Evolutionary conservation across 2,329 filamentous ascomycete genomes (phyloP).

Genomic region (Harringtonia aguacate): DNA sequence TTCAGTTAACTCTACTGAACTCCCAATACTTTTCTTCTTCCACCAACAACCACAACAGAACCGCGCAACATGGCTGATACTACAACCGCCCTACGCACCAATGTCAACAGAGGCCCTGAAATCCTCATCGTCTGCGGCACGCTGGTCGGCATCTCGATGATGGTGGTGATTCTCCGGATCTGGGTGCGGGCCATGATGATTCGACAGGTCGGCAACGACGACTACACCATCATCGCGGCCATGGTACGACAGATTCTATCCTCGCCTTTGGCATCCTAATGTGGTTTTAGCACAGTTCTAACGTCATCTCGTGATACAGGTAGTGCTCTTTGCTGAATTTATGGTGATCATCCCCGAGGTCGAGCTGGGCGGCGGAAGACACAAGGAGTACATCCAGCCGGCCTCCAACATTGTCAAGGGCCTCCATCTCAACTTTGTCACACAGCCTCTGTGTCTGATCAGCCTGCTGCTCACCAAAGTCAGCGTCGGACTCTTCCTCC

Average conservation of each 20-base stretch:
- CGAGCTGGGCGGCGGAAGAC: slow-evolving; percentile 15
- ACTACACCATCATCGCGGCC: slow-evolving; percentile 17
- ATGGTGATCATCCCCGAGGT: slow-evolving; percentile 19
- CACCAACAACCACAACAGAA: background rate
- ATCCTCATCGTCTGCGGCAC: slow-evolving; percentile 19
- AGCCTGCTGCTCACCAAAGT: slow-evolving; percentile 17
- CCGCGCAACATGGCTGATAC: background rate
- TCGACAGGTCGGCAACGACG: slow-evolving; percentile 15
- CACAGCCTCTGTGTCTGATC: slow-evolving; percentile 19
- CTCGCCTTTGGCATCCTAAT: background rate
- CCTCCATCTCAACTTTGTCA: slow-evolving; percentile 20
- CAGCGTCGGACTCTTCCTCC: slow-evolving; percentile 19
- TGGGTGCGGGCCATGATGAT: slow-evolving; percentile 18
- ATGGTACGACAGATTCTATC: slow-evolving; percentile 13
- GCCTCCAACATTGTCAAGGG: slow-evolving; percentile 13
- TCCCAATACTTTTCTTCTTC: no score
- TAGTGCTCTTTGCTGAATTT: slow-evolving; percentile 16
- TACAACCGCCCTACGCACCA: background rate
- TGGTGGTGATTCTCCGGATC: slow-evolving; percentile 14
- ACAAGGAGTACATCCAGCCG: slow-evolving; percentile 17
- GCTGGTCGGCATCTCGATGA: slow-evolving; percentile 15
- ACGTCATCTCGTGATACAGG: slow-evolving; percentile 1
- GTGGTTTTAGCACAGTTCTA: no score
- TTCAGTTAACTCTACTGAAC: no score
- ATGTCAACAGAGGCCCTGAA: slow-evolving; percentile 19